Conservation (phyloP, 495 filamentous ascomycete species). For the Penicillium fimorum region DNA sequence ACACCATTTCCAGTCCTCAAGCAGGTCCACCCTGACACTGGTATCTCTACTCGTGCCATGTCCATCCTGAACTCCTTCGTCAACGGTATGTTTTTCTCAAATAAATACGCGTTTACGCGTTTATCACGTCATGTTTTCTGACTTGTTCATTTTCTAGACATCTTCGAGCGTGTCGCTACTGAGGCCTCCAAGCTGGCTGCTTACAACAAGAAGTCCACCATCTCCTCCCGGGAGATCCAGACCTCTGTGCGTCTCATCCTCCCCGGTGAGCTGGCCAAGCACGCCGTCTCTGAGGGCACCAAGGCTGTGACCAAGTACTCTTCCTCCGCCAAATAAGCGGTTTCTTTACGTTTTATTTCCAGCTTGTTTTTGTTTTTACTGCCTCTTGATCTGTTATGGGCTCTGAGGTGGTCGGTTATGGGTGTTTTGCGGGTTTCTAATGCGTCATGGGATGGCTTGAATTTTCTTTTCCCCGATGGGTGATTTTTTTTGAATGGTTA, state of each 20-base stretch:
- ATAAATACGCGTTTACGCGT: constrained; percentile 9
- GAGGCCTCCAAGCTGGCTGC: constrained; percentile 98
- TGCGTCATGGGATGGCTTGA: constrained; percentile 87
- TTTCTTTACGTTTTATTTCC: constrained; percentile 45
- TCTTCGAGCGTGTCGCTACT: constrained; percentile 98
- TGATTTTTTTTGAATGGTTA: constrained; percentile 64
- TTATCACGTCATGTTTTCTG: constrained; percentile 5
- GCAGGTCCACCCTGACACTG: constrained; percentile 99
- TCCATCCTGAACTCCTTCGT: constrained; percentile 99
- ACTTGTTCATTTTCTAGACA: constrained; percentile 59
- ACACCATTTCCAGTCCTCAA: constrained; percentile 73
- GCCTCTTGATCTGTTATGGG: constrained; percentile 57
- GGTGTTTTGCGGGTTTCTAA: constrained; percentile 75
- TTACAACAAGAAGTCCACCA: constrained; percentile 99
- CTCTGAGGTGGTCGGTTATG: constrained; percentile 61
- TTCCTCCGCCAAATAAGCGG: constrained; percentile 93
- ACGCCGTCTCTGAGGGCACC: constrained; percentile 98
- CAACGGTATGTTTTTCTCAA: constrained; percentile 69
- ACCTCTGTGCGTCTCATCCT: constrained; percentile 98
- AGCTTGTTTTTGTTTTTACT: constrained; percentile 49
- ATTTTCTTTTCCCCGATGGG: constrained; percentile 58
- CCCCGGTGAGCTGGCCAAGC: constrained; percentile 97
- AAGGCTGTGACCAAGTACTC: constrained; percentile 99
- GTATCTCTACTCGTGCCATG: constrained; percentile 99
- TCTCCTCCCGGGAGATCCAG: constrained; percentile 99